phyloP scores from a whole-genome alignment of 1,284 basidiomycete genomes.

The Mycosarcoma mackinlayi region DNA sequence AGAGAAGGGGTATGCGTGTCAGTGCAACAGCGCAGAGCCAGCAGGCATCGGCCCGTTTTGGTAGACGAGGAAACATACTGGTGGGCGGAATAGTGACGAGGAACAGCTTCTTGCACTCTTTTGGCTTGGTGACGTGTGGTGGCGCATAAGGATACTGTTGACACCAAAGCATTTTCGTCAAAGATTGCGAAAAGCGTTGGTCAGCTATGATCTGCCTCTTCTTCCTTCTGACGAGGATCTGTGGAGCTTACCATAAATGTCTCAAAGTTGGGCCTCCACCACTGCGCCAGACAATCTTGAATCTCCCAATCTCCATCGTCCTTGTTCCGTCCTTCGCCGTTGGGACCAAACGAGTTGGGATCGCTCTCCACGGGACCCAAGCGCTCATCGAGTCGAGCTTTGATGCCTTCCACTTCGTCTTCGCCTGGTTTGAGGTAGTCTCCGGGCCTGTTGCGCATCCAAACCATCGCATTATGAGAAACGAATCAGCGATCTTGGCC shows the following conservation, averaged over 20 bases:
- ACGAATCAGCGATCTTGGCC: too few relatives aligned
- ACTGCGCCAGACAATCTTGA: constrained; percentile 90
- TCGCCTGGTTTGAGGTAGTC: constrained; percentile 97
- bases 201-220: too few relatives aligned
- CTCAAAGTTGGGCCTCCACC: constrained; percentile 98
- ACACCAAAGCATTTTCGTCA: neutral
- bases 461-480: neutral
- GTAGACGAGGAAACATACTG: constrained; percentile 74
- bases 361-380: constrained; percentile 55
- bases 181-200: neutral
- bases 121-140: constrained; percentile 95
- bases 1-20: neutral
- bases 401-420: constrained; percentile 88
- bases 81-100: constrained; percentile 92
- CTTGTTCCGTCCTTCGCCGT: constrained; percentile 74
- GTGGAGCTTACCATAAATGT: constrained; percentile 87
- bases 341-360: constrained; percentile 53
- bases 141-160: constrained; percentile 93
- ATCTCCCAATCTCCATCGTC: constrained; percentile 89
- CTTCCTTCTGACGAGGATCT: neutral
- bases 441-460: constrained; percentile 78
- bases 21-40: neutral
- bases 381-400: constrained; percentile 85
- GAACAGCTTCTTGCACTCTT: constrained; percentile 97
- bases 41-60: too few relatives aligned